phyloP scores from a whole-genome alignment of 306 rosid species.

The Cotoneaster glaucophyllus region DNA sequence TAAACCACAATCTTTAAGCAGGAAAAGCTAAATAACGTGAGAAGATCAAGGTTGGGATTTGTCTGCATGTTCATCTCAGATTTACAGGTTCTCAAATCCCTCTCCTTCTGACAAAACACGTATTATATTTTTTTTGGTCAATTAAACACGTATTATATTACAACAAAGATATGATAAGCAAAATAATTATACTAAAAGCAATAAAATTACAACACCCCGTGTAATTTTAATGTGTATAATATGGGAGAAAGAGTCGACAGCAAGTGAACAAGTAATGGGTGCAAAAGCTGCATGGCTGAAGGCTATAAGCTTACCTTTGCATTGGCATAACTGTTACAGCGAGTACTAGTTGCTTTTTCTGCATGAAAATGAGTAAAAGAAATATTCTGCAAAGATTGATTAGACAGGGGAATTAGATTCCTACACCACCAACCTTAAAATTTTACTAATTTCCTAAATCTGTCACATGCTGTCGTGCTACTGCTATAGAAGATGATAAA shows the following conservation, averaged over 20 bases:
- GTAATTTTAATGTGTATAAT: background rate
- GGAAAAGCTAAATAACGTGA: conserved; percentile 10
- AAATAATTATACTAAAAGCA: background rate
- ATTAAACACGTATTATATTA: background rate
- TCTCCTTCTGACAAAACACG: background rate
- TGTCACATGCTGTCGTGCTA: conserved; percentile 16
- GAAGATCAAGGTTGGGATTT: conserved; percentile 11
- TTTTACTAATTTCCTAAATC: conserved; percentile 9
- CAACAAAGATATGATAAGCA: background rate
- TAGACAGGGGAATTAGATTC: conserved; percentile 50
- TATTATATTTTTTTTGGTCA: too few species aligned
- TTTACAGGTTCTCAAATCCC: background rate
- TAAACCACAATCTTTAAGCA: background rate
- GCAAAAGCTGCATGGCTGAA: conserved; percentile 29
- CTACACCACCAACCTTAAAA: conserved; percentile 29
- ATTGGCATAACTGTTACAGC: conserved; percentile 2
- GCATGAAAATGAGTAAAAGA: conserved; percentile 42
- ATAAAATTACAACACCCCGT: background rate
- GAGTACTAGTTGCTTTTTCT: background rate
- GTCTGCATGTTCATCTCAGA: conserved; percentile 5
- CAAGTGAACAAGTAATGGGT: background rate
- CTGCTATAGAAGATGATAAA: background rate
- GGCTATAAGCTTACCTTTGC: conserved; percentile 19
- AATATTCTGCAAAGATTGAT: conserved; percentile 40
- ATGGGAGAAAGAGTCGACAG: background rate